Percentiles rank a stretch among this genome's conserved stretches.
Conservation (phyloP, 345 rosid species). For the Theobroma cacao region DNA sequence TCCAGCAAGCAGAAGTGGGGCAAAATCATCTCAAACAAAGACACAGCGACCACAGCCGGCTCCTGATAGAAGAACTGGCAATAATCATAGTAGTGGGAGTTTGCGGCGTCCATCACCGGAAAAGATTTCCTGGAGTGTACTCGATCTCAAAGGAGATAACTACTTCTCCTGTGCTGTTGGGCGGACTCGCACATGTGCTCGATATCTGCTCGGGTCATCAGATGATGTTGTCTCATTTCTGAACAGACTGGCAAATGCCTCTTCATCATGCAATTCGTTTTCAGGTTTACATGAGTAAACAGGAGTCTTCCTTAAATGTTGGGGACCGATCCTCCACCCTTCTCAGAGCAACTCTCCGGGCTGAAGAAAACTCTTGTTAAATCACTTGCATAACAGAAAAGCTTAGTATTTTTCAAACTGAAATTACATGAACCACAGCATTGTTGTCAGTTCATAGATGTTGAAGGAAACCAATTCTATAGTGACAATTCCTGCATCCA, state of each 20-base stretch:
- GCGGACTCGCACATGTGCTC: conserved; percentile 75
- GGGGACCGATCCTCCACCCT: background rate
- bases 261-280: conserved; percentile 11
- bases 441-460: background rate
- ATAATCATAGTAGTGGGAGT: conserved; percentile 40
- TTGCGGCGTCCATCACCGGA: conserved; percentile 62
- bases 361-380: background rate
- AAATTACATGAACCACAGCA: background rate
- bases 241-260: conserved; percentile 47
- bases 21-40: conserved; percentile 63
- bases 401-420: background rate
- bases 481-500: background rate
- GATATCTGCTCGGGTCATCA: conserved; percentile 68
- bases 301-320: background rate
- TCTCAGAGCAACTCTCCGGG: background rate
- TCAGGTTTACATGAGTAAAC: background rate
- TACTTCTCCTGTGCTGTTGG: conserved; percentile 97
- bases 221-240: conserved; percentile 82
- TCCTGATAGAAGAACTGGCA: conserved; percentile 45
- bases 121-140: conserved; percentile 91
- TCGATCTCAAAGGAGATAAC: conserved; percentile 94
- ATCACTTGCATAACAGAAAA: background rate
- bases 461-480: background rate
- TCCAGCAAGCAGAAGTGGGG: conserved; percentile 57
- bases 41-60: conserved; percentile 48